Evolutionary conservation across 306 rosid species (phyloP), one percentile per base, ranked within the genome.

Genomic region (Castanea crenata): DNA sequence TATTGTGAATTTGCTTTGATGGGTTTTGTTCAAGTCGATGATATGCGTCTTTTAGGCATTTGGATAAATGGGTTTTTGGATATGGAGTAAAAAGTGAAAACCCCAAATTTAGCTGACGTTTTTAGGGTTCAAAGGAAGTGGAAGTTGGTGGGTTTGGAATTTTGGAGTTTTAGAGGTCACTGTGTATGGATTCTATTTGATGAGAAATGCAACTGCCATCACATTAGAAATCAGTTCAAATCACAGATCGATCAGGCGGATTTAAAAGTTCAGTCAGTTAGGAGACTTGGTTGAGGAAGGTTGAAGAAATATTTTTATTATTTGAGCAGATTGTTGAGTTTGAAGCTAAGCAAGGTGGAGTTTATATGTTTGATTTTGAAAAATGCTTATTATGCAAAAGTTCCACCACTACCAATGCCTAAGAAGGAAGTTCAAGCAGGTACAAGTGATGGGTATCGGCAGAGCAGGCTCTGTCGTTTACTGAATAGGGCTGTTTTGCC

Each of bases 311-410:
- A 95, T 84, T 91, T 91, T 78, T 84, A 71, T 82, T 88, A 83
- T 84, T 84, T 91, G 87, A 88, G 84, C 68, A 88, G 88, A 88
- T 86, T 93, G 79, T 84, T 93, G 84, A 89, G 93, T 85, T 94
- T 89, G 91, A 93, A 91, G 89, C 89, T 95, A 86, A 84, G 90
- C 87, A 91, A 95, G 90, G 83, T 78, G 72, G 93, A 55, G 13
- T 92, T 2, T 55, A 85, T 92, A 55, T 84, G 79, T 80, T 91
- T 98, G 11, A 88, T 95, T 76, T 89, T 95, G 85, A 91, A 86
- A 91, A 92, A 95, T 93, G 94, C 93, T 5, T 88, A 87, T 83
- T 89, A 84, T 59, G 98, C 97, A 52, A 91, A 89, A 90, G 88
- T 63, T 29, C 20, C 86, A 87, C 94, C 93, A 9, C 94, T 95